Evolutionary conservation across 225 moss, liverwort and hornwort species (phyloP).

Genomic region (Sphagnum tenellum): DNA sequence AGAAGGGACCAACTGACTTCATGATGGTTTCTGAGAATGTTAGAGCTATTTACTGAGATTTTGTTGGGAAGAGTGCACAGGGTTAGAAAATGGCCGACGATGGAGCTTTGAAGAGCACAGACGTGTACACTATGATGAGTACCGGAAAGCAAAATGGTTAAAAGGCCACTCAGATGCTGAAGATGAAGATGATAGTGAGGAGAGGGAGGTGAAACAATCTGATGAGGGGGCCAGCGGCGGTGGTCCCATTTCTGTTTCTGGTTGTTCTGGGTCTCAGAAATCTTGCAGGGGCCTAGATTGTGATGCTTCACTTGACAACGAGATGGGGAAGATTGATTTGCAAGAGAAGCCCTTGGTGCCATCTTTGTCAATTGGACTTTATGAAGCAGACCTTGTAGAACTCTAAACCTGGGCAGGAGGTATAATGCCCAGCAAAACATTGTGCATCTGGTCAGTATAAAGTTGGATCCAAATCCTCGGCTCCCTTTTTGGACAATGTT

Average conservation of each 20-base stretch:
- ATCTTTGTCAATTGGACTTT: too few relatives aligned
- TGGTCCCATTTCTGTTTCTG: neutral
- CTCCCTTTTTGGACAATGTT: too few relatives aligned
- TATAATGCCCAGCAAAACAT: too few relatives aligned
- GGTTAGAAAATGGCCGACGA: conserved; percentile 40
- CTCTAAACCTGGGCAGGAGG: too few relatives aligned
- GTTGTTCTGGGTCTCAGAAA: neutral
- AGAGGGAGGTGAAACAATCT: too few relatives aligned
- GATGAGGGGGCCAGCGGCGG: neutral
- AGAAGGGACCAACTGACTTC: too few relatives aligned
- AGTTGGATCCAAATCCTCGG: too few relatives aligned
- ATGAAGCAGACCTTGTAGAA: too few relatives aligned
- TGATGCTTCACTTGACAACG: neutral
- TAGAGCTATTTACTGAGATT: neutral
- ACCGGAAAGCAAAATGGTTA: conserved; percentile 74
- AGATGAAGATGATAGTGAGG: conserved; percentile 14
- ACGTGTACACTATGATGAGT: conserved; percentile 91
- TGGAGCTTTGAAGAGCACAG: conserved; percentile 90
- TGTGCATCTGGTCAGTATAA: too few relatives aligned
- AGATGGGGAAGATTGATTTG: neutral
- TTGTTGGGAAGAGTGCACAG: conserved; percentile 11
- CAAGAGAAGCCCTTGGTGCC: neutral
- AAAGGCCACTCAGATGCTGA: conserved; percentile 29
- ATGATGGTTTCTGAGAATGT: neutral
- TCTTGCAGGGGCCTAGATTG: neutral